These are phyloP conservation scores for Dictyostelium intermedium DNA, from an alignment of 78 protist species.

Conservation along the genomic window DNA sequence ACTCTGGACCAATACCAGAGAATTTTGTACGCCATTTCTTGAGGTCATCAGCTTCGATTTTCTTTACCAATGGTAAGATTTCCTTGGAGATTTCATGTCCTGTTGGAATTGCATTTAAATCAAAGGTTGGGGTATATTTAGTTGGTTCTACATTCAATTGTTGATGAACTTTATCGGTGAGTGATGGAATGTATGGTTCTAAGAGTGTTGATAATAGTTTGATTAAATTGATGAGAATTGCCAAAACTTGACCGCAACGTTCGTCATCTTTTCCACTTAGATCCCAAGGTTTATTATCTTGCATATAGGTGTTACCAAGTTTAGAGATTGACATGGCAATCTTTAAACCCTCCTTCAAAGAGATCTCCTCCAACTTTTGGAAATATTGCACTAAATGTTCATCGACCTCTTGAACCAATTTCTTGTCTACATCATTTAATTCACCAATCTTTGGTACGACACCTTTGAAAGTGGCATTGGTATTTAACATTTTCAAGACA, in stretches of 20 bases:
- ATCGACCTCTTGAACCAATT: neutral
- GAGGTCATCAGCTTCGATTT: constrained; percentile 21
- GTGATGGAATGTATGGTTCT: constrained; percentile 86
- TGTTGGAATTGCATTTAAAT: neutral
- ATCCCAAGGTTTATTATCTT: constrained; percentile 85
- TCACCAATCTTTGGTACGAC: constrained; percentile 16
- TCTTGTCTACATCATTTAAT: neutral
- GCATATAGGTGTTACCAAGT: constrained; percentile 85
- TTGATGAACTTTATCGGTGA: constrained; percentile 53
- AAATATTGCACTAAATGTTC: constrained; percentile 9
- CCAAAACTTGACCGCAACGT: constrained; percentile 73
- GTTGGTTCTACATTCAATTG: constrained; percentile 44
- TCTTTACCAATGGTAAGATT: constrained; percentile 20
- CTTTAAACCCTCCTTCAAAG: constrained; percentile 73
- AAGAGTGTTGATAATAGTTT: constrained; percentile 70
- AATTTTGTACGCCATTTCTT: constrained; percentile 25
- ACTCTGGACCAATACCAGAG: constrained; percentile 48
- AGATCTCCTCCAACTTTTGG: constrained; percentile 11
- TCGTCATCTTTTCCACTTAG: constrained; percentile 29
- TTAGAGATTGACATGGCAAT: constrained; percentile 68
- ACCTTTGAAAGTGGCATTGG: neutral
- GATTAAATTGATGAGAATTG: constrained; percentile 41
- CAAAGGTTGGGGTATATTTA: constrained; percentile 21
- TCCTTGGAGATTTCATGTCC: constrained; percentile 59
- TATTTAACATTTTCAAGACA: constrained; percentile 19